Conservation (phyloP, 176 grass and related monocot genomes). For the Chloris gayana region DNA sequence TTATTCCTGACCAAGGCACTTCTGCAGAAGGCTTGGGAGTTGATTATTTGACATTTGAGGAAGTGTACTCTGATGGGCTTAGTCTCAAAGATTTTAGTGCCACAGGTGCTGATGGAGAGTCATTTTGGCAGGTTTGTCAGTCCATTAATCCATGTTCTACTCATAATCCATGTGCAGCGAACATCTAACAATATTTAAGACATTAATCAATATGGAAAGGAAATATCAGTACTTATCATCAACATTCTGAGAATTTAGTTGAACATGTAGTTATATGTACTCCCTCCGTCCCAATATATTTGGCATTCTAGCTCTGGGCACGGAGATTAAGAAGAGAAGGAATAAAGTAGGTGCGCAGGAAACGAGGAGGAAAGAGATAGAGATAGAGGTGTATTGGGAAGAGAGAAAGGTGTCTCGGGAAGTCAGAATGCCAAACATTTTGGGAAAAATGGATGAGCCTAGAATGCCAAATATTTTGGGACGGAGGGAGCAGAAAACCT, state of each 20-base stretch:
- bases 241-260: constrained; percentile 15
- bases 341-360: no score
- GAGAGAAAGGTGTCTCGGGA: no score
- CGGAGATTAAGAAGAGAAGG: no score
- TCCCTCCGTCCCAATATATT: no score
- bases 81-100: constrained; percentile 47
- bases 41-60: constrained; percentile 60
- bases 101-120: constrained; percentile 44
- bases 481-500: no score
- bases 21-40: constrained; percentile 36
- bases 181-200: background rate
- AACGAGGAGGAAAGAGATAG: no score
- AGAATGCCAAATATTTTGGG: no score
- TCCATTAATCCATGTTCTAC: background rate
- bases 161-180: background rate
- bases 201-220: background rate
- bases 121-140: constrained; percentile 58
- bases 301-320: no score
- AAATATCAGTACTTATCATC: background rate
- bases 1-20: constrained; percentile 36
- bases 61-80: constrained; percentile 56
- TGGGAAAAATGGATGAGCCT: no score
- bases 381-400: no score
- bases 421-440: no score
- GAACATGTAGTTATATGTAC: background rate